Evolutionary conservation across 2,329 filamentous ascomycete species (phyloP).

Genomic region (Clonostachys solani): DNA sequence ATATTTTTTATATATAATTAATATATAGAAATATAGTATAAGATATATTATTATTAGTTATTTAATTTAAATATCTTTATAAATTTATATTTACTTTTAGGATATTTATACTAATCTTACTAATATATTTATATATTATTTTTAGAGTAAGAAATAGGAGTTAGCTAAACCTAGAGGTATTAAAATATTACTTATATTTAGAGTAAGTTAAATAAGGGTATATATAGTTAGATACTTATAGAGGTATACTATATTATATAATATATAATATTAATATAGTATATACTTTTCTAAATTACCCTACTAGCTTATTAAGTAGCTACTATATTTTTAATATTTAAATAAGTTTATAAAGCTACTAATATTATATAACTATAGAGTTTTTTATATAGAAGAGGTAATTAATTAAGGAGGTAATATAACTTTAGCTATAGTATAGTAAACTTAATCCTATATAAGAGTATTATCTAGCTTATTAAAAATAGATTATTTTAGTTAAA

Average conservation of each 20-base stretch:
- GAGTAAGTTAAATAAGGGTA: slow-evolving; percentile 41
- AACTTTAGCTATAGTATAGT: slow-evolving; percentile 12
- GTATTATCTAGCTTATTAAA: slow-evolving; percentile 15
- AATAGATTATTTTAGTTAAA: slow-evolving; percentile 18
- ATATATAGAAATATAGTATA: slow-evolving; percentile 34
- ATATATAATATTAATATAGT: too few relatives aligned
- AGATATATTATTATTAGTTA: slow-evolving; percentile 33
- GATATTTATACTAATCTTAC: slow-evolving; percentile 24
- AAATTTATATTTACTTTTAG: slow-evolving; percentile 31
- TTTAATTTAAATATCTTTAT: slow-evolving; percentile 22
- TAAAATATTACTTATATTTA: slow-evolving; percentile 34
- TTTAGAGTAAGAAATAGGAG: slow-evolving; percentile 30
- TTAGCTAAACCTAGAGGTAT: slow-evolving; percentile 30
- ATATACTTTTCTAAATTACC: slow-evolving; percentile 17
- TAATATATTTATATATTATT: slow-evolving; percentile 24
- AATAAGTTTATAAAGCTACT: slow-evolving; percentile 26
- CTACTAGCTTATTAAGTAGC: slow-evolving; percentile 21
- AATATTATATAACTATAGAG: slow-evolving; percentile 20
- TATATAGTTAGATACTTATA: slow-evolving; percentile 19
- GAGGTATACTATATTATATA: not conserved
- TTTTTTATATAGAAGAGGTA: slow-evolving; percentile 20
- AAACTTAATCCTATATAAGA: slow-evolving; percentile 27
- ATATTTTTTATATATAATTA: slow-evolving; percentile 19
- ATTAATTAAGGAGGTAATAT: slow-evolving; percentile 12
- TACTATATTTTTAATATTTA: slow-evolving; percentile 18